Percentiles rank a stretch among this genome's conserved stretches.
These are phyloP conservation scores for Neopestalotiopsis rosae DNA, from an alignment of 2,329 filamentous ascomycete genomes.

Conservation along the genomic window DNA sequence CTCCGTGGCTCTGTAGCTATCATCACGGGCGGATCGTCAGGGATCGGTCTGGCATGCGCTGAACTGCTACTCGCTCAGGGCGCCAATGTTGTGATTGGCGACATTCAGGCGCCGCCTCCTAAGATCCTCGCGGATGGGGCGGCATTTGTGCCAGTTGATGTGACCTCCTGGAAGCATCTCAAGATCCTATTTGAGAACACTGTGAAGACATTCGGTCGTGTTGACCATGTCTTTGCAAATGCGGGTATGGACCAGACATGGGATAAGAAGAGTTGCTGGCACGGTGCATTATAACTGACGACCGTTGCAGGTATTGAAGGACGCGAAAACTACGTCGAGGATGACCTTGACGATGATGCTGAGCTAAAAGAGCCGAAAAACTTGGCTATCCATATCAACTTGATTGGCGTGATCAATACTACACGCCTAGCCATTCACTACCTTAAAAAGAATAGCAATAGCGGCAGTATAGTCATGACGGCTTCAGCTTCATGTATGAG, in stretches of 20 bases:
- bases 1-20: neutral
- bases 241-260: neutral
- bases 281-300: neutral
- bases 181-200: neutral
- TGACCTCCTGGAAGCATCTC: neutral
- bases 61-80: neutral
- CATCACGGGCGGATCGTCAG: neutral
- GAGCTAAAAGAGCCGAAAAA: neutral
- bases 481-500: neutral
- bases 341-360: neutral
- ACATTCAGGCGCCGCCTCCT: neutral
- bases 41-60: slow-evolving; percentile 2
- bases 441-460: neutral
- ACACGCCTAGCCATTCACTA: neutral
- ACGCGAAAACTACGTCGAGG: neutral
- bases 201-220: neutral
- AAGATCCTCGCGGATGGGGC: neutral
- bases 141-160: neutral
- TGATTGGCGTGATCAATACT: slow-evolving; percentile 2
- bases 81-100: slow-evolving; percentile 2
- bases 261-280: neutral
- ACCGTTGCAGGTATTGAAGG: neutral
- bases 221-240: slow-evolving; percentile 6
- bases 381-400: neutral
- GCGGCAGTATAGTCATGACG: slow-evolving; percentile 5